These are phyloP conservation scores for Cenchrus fungigraminus DNA, from an alignment of 176 grass and related monocot genomes.

Conservation along the genomic window DNA sequence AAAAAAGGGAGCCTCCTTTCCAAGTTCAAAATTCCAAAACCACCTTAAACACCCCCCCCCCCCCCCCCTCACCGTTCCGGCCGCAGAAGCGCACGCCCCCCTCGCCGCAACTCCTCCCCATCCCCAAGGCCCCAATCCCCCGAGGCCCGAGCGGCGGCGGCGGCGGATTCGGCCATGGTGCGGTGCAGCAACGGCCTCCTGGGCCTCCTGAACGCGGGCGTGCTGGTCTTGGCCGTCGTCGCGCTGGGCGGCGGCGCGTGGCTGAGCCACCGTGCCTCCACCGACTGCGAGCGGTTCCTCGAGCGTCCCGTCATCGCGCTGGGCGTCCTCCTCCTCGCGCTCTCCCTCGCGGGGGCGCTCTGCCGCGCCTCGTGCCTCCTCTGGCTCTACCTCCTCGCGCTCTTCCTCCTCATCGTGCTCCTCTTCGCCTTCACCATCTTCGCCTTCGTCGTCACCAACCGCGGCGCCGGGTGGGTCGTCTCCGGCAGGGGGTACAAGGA, in stretches of 20 bases:
- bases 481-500: constrained; percentile 76
- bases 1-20: constrained; percentile 10
- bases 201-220: constrained; percentile 66
- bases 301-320: constrained; percentile 66
- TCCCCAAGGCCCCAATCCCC: background rate
- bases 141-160: too few relatives aligned
- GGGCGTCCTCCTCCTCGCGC: constrained; percentile 61
- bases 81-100: constrained; percentile 13
- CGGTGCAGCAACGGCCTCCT: constrained; percentile 79
- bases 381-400: constrained; percentile 88
- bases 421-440: constrained; percentile 81
- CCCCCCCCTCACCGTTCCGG: background rate
- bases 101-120: background rate
- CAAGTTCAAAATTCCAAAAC: constrained; percentile 45
- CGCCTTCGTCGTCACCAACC: constrained; percentile 88
- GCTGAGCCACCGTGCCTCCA: constrained; percentile 69
- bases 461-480: constrained; percentile 59
- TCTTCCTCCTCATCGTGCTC: constrained; percentile 80
- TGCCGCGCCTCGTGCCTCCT: constrained; percentile 78
- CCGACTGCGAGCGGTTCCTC: constrained; percentile 86
- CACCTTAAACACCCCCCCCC: constrained; percentile 9
- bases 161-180: constrained; percentile 43
- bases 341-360: constrained; percentile 71
- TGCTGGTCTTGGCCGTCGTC: constrained; percentile 56
- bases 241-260: constrained; percentile 72